Conservation (phyloP, 345 rosid species). For the Lagerstroemia speciosa region DNA sequence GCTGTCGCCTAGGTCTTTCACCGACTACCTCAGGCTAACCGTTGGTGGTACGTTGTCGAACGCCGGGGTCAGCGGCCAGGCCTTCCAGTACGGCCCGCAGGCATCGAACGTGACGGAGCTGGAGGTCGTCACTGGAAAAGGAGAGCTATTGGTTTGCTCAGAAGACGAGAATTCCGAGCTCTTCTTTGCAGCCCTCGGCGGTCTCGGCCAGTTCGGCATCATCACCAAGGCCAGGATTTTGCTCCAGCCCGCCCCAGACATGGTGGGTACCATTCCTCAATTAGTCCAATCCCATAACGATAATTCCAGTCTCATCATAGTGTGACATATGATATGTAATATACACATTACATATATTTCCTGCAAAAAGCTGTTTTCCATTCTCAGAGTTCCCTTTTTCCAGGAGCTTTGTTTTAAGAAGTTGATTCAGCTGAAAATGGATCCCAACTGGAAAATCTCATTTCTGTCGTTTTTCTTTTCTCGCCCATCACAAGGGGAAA, state of each 20-base stretch:
- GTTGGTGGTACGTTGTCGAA: constrained; percentile 44
- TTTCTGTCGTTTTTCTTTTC: background rate
- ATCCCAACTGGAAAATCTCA: too few relatives aligned
- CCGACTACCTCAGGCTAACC: constrained; percentile 35
- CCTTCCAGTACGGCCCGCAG: constrained; percentile 36
- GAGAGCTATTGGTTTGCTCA: constrained; percentile 3
- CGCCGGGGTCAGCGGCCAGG: constrained; percentile 39
- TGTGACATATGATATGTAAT: too few relatives aligned
- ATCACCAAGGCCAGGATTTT: constrained; percentile 9
- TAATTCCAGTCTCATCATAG: too few relatives aligned
- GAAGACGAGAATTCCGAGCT: background rate
- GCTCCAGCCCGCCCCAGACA: constrained; percentile 8
- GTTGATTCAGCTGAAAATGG: too few relatives aligned
- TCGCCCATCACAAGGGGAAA: background rate
- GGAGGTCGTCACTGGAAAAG: constrained; percentile 44
- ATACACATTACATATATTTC: too few relatives aligned
- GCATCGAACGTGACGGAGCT: constrained; percentile 33
- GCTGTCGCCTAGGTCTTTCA: constrained; percentile 35
- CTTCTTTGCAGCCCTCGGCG: constrained; percentile 7
- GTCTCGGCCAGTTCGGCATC: constrained; percentile 11
- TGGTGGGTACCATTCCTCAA: background rate
- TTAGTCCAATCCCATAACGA: background rate
- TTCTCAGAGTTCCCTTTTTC: background rate
- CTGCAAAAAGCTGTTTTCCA: too few relatives aligned
- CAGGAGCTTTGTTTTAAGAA: background rate